Evolutionary conservation across 1,284 basidiomycete species (phyloP), one percentile per base, ranked within the genome.

Genomic region (Naganishia liquefaciens): DNA sequence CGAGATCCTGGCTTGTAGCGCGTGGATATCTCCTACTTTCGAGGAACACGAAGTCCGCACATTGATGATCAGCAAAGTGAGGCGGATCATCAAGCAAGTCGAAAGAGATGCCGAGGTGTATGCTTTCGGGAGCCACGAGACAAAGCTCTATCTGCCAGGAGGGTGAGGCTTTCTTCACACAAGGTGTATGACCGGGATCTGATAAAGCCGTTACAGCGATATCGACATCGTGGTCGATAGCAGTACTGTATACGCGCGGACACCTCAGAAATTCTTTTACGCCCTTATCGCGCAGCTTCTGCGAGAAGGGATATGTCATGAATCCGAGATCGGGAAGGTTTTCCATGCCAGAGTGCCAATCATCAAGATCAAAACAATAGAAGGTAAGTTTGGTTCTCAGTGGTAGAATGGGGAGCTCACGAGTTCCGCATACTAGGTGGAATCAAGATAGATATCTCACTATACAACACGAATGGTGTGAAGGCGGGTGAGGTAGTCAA

Each of bases 71-170:
- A 79, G 85, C 52, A 82, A 88, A 49, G 90, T 98, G 62, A 83
- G 87, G 2, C 82, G 82, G 17, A 85, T 87, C 3, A 84, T 98
- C 53, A 81, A 79, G 17, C 75, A 79, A 23, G 77, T 82, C 27
- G 97, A 91, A 81, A 84, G 87, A 0, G 91, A 95, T 71, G 92
- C 93, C 10, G 79, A 85, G 44, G 88, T 98, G 5, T 79, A 85
- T 62, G 88, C 93, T 0, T 99, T 99, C 76, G 95, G 95, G 19
- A 93, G 90, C 72, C 96, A 90, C 75, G 88, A 90, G 74, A 99
- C 95, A 11, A 91, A 93, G 73, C 81, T 99, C 28, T 99, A 99
- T 77, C 83, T 99, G 15, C 95, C 95, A 1, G 83, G 86, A 68
- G 95, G 93, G 93, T 94, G 75, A 73, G 88, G 81, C 0, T n/a